phyloP scores from a whole-genome alignment of 768 basidiomycete species.

The Ephemerocybe angulata region DNA sequence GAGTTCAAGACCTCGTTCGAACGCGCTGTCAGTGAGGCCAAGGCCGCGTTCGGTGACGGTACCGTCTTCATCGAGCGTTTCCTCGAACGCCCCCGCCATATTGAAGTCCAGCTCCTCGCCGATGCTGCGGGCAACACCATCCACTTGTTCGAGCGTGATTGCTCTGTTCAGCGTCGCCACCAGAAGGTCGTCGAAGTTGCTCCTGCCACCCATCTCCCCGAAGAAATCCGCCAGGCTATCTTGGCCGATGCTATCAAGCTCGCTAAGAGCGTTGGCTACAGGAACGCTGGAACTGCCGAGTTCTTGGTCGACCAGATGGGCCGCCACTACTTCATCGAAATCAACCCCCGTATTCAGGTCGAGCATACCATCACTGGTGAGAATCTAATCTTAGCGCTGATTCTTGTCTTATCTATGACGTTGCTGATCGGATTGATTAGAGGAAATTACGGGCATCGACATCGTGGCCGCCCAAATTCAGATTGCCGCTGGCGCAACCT shows the following conservation, averaged over 20 bases:
- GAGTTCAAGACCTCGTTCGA: conserved; percentile 88
- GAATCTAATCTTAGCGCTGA: conserved; percentile 5
- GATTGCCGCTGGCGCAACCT: conserved; percentile 96
- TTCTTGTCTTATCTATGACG: conserved; percentile 1
- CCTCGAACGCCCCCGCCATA: conserved; percentile 94
- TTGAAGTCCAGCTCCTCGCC: conserved; percentile 94
- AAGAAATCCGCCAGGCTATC: conserved; percentile 87
- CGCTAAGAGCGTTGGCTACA: conserved; percentile 88
- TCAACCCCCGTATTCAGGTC: conserved; percentile 99
- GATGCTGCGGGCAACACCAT: conserved; percentile 92
- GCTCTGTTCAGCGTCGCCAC: conserved; percentile 95
- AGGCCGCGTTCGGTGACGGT: conserved; percentile 95
- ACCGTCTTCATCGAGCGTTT: conserved; percentile 99
- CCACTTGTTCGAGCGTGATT: conserved; percentile 98
- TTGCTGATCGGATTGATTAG: conserved; percentile 36
- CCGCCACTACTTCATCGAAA: conserved; percentile 98
- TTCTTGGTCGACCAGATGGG: conserved; percentile 97
- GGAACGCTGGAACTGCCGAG: conserved; percentile 97
- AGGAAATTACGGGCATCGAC: conserved; percentile 99
- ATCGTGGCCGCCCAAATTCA: conserved; percentile 99
- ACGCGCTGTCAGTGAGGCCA: conserved; percentile 93
- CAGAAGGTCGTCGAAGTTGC: conserved; percentile 99
- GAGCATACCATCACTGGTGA: conserved; percentile 97
- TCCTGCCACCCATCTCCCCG: conserved; percentile 90
- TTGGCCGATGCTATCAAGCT: conserved; percentile 89